These are phyloP conservation scores for Coniochaeta prunicola DNA, from an alignment of 2,329 filamentous ascomycete genomes.

Conservation along the genomic window DNA sequence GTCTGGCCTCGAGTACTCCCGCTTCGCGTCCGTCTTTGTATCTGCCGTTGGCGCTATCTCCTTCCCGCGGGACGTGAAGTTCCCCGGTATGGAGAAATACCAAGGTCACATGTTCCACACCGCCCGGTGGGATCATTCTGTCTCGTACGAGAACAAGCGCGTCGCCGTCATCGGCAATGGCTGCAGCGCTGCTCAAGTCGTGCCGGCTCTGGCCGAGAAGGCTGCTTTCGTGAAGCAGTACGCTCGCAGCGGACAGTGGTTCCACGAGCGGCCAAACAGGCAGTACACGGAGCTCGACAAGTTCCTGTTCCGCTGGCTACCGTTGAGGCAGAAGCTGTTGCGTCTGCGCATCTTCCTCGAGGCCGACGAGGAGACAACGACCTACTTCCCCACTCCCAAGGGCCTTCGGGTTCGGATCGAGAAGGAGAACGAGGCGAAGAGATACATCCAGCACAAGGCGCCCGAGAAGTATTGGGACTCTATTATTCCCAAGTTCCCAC, in stretches of 20 bases:
- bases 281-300: slow-evolving; percentile 10
- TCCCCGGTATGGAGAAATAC: slow-evolving; percentile 22
- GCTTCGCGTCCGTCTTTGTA: slow-evolving; percentile 4
- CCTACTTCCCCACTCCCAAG: slow-evolving; percentile 5
- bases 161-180: slow-evolving; percentile 30
- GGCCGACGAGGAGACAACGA: slow-evolving; percentile 12
- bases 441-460: slow-evolving; percentile 18
- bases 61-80: slow-evolving; percentile 15
- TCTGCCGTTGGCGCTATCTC: slow-evolving; percentile 19
- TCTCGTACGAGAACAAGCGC: slow-evolving; percentile 19
- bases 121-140: slow-evolving; percentile 23
- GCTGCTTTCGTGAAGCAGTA: slow-evolving; percentile 17
- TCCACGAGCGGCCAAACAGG: slow-evolving; percentile 15
- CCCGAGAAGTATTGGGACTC: slow-evolving; percentile 20
- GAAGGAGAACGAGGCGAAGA: slow-evolving; percentile 7
- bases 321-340: slow-evolving; percentile 12
- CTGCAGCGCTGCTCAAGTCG: slow-evolving; percentile 26
- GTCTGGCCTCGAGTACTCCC: slow-evolving; percentile 8
- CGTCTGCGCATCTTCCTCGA: slow-evolving; percentile 15
- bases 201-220: slow-evolving; percentile 22
- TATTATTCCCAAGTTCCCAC: slow-evolving; percentile 22
- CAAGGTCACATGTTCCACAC: slow-evolving; percentile 26
- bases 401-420: slow-evolving; percentile 7
- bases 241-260: slow-evolving; percentile 18
- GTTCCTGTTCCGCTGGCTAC: slow-evolving; percentile 14